phyloP scores from a whole-genome alignment of 2,329 filamentous ascomycete species.

The Aspergillus fischeri region DNA sequence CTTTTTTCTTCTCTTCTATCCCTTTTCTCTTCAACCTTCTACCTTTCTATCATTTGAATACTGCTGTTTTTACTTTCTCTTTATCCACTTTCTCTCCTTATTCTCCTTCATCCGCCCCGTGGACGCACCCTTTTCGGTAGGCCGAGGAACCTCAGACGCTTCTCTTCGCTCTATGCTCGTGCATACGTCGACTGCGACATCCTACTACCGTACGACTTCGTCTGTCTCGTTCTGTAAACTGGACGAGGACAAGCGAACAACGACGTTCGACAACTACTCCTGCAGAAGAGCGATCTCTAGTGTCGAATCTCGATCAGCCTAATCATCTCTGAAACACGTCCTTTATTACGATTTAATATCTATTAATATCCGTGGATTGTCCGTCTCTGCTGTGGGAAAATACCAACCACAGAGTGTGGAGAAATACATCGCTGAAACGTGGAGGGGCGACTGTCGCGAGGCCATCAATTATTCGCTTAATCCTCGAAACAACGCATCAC shows the following conservation, averaged over 20 bases:
- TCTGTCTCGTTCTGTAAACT: neutral
- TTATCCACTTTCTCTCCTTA: constrained; percentile 1
- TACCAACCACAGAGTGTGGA: constrained; percentile 11
- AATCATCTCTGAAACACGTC: constrained; percentile 14
- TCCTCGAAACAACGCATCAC: constrained; percentile 1
- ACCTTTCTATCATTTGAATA: constrained; percentile 11
- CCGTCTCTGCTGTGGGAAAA: neutral
- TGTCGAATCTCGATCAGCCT: constrained; percentile 8
- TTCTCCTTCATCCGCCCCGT: neutral
- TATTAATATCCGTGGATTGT: neutral
- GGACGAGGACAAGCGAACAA: constrained; percentile 3
- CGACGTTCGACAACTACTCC: constrained; percentile 13
- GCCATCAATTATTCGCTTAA: neutral
- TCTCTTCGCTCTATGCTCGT: neutral
- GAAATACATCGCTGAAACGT: constrained; percentile 15
- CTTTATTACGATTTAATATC: constrained; percentile 1
- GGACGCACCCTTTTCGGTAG: neutral
- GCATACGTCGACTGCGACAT: neutral
- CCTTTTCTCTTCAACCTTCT: constrained; percentile 17
- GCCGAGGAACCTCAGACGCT: neutral
- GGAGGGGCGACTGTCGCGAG: neutral
- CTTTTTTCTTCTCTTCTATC: neutral
- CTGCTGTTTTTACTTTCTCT: constrained; percentile 2
- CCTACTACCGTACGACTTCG: neutral
- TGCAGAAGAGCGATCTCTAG: constrained; percentile 3